Conservation (phyloP, 2,329 filamentous ascomycete species). For the Didymella segeticola region DNA sequence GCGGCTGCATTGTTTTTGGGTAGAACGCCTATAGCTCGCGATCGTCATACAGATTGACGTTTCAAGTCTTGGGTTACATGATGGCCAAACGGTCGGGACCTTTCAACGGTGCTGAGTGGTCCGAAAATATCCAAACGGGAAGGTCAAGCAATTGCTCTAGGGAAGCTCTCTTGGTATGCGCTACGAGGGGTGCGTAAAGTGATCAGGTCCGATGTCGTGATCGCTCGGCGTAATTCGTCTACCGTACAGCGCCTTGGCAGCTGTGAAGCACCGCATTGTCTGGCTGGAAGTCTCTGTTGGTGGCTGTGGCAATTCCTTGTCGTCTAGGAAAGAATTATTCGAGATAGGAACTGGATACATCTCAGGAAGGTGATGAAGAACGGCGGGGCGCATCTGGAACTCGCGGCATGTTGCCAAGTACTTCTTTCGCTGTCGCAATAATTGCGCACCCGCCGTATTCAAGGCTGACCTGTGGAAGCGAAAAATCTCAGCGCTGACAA, state of each 20-base stretch:
- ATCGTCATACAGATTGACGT: constrained; percentile 35
- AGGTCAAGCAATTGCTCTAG: constrained; percentile 32
- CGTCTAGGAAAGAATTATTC: neutral
- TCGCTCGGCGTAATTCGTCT: constrained; percentile 32
- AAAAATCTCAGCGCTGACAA: neutral
- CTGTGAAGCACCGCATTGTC: neutral
- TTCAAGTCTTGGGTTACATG: constrained; percentile 36
- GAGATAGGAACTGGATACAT: constrained; percentile 1
- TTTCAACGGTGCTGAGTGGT: constrained; percentile 20
- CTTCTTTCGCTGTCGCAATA: neutral
- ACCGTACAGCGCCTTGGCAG: constrained; percentile 18
- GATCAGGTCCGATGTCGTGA: constrained; percentile 34
- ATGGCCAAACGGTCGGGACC: constrained; percentile 10
- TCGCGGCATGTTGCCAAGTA: neutral
- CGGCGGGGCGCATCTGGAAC: neutral
- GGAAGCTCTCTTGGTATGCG: constrained; percentile 30
- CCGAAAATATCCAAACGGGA: constrained; percentile 28
- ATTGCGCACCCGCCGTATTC: neutral
- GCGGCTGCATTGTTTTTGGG: neutral
- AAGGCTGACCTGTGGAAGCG: neutral
- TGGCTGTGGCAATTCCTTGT: constrained; percentile 12
- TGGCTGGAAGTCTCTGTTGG: constrained; percentile 4
- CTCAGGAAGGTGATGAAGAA: constrained; percentile 2
- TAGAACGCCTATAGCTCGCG: constrained; percentile 29
- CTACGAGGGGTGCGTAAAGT: constrained; percentile 17